Evolutionary conservation across 2,329 filamentous ascomycete species (phyloP).

Genomic region (Diplocarpon rosae): DNA sequence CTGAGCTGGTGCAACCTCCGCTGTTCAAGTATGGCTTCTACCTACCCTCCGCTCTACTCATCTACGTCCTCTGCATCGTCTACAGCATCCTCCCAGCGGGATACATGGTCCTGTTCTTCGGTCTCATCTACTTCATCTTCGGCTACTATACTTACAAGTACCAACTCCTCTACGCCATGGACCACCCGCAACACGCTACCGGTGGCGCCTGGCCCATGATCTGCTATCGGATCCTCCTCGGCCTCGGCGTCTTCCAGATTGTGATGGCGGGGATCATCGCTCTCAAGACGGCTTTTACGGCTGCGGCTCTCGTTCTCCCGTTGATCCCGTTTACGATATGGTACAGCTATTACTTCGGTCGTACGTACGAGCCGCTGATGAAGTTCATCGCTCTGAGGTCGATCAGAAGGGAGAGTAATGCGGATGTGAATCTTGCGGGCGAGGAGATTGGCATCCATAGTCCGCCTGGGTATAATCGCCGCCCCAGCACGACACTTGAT

Average conservation of each 20-base stretch:
- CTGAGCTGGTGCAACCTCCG: conserved; percentile 69
- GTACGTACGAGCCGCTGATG: conserved; percentile 78
- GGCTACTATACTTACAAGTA: conserved; percentile 94
- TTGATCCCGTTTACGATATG: conserved; percentile 72
- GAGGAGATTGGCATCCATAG: conserved; percentile 24
- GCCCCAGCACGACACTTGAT: conserved; percentile 49
- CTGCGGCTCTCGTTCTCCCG: conserved; percentile 63
- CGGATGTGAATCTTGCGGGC: conserved; percentile 34
- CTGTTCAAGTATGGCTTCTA: conserved; percentile 95
- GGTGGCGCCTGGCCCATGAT: conserved; percentile 95
- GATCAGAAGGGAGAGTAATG: conserved; percentile 54
- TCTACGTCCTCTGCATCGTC: conserved; percentile 91
- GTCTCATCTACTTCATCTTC: conserved; percentile 70
- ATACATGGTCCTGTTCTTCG: conserved; percentile 71
- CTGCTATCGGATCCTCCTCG: conserved; percentile 79
- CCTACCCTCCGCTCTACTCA: conserved; percentile 79
- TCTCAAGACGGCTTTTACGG: conserved; percentile 58
- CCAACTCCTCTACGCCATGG: conserved; percentile 95
- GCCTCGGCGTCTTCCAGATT: conserved; percentile 78
- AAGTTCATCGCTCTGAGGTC: conserved; percentile 86
- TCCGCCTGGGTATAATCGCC: conserved; percentile 18
- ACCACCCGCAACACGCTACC: conserved; percentile 87
- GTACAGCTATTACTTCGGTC: conserved; percentile 75
- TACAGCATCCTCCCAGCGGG: conserved; percentile 80
- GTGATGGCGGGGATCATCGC: conserved; percentile 84